phyloP scores from a whole-genome alignment of 129 eudicot genomes.

The Sambucus nigra region DNA sequence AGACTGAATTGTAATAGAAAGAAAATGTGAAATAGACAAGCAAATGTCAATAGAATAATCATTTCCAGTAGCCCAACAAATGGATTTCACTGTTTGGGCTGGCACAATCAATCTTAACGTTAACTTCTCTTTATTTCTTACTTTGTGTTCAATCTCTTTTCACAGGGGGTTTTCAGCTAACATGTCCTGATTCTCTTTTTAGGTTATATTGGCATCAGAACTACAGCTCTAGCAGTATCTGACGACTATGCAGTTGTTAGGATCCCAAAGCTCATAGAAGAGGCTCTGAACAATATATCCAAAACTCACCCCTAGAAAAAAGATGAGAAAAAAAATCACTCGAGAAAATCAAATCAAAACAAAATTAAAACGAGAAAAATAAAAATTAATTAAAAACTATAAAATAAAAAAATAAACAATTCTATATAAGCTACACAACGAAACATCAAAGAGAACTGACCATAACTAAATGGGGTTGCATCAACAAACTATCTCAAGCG shows the following conservation, averaged over 20 bases:
- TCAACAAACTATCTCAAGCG: not conserved
- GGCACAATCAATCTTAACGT: slow-evolving; percentile 89
- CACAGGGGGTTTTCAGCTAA: not conserved
- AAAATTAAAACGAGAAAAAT: no score
- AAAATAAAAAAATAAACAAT: no score
- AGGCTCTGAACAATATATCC: slow-evolving; percentile 35
- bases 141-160: not conserved
- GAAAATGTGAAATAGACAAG: slow-evolving; percentile 81
- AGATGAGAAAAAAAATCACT: no score
- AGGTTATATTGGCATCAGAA: slow-evolving; percentile 36
- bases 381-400: no score
- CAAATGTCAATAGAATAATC: slow-evolving; percentile 81
- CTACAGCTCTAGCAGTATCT: slow-evolving; percentile 31
- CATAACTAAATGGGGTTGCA: not conserved
- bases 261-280: slow-evolving; percentile 47
- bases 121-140: slow-evolving; percentile 9
- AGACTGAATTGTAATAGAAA: slow-evolving; percentile 78
- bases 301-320: no score
- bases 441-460: no score
- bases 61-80: slow-evolving; percentile 61
- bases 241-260: slow-evolving; percentile 40
- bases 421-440: no score
- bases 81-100: slow-evolving; percentile 77
- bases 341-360: no score
- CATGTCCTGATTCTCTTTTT: not conserved